phyloP scores from a whole-genome alignment of 2,329 filamentous ascomycete species.

The Magnaporthiopsis poae region DNA sequence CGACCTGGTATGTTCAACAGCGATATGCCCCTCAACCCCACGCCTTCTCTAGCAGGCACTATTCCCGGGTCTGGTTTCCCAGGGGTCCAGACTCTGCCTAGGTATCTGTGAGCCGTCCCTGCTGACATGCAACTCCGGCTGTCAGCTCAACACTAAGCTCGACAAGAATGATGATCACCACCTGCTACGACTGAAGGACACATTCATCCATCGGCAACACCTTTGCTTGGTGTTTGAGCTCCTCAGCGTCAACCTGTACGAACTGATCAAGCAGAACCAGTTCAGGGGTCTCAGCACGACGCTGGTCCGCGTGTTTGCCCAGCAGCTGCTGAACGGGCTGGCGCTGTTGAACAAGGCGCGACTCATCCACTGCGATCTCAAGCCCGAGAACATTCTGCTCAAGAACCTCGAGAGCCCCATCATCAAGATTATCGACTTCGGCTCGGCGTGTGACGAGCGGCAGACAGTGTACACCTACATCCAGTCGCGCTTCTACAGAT shows the following conservation, averaged over 20 bases:
- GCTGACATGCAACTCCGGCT: background rate
- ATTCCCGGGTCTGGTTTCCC: background rate
- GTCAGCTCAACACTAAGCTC: slow-evolving; percentile 87
- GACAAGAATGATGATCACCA: slow-evolving; percentile 99
- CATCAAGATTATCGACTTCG: slow-evolving; percentile 99
- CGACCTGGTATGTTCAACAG: slow-evolving; percentile 58
- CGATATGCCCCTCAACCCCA: background rate
- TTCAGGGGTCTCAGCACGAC: slow-evolving; percentile 96
- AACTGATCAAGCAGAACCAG: slow-evolving; percentile 98
- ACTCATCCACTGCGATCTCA: slow-evolving; percentile 93
- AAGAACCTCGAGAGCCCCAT: slow-evolving; percentile 98
- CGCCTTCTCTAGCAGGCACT: background rate
- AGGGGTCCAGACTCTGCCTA: background rate
- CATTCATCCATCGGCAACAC: slow-evolving; percentile 95
- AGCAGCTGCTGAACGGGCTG: slow-evolving; percentile 87
- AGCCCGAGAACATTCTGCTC: slow-evolving; percentile 92
- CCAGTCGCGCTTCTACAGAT: slow-evolving; percentile 94
- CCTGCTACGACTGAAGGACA: slow-evolving; percentile 85
- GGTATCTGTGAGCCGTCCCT: background rate
- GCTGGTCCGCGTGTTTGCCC: slow-evolving; percentile 90
- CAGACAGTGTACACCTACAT: slow-evolving; percentile 99
- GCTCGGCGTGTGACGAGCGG: slow-evolving; percentile 92
- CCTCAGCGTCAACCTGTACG: slow-evolving; percentile 92
- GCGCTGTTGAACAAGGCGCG: slow-evolving; percentile 91
- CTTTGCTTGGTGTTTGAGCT: slow-evolving; percentile 93